A percentile compares a stretch with the other conserved stretches of the same genome.
phyloP scores from a whole-genome alignment of 2,329 filamentous ascomycete genomes.

The Biscogniauxia marginata region DNA sequence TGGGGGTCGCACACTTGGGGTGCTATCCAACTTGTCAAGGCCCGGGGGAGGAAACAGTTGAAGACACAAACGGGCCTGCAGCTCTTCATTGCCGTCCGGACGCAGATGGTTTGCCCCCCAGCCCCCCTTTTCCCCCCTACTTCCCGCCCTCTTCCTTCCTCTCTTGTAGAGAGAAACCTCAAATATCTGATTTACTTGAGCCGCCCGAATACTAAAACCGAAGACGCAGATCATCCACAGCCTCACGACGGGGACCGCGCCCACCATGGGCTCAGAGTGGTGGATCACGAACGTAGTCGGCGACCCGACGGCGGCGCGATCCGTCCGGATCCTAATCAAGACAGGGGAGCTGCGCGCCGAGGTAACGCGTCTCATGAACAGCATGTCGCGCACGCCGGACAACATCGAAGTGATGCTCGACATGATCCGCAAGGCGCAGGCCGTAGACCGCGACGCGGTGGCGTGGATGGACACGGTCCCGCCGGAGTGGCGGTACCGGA shows the following conservation, averaged over 20 bases:
- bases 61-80: slow-evolving; percentile 51
- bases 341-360: slow-evolving; percentile 56
- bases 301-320: slow-evolving; percentile 47
- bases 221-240: slow-evolving; percentile 52
- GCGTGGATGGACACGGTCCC: slow-evolving; percentile 53
- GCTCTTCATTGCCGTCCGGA: slow-evolving; percentile 59
- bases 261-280: slow-evolving; percentile 56
- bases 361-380: slow-evolving; percentile 49
- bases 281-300: slow-evolving; percentile 55
- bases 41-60: slow-evolving; percentile 55
- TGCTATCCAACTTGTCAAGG: slow-evolving; percentile 59
- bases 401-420: slow-evolving; percentile 50
- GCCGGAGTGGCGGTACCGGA: slow-evolving; percentile 48
- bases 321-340: slow-evolving; percentile 52
- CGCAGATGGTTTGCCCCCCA: slow-evolving; percentile 51
- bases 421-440: slow-evolving; percentile 51
- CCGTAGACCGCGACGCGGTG: slow-evolving; percentile 50
- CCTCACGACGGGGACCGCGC: slow-evolving; percentile 51
- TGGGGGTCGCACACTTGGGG: slow-evolving; percentile 66
- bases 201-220: background rate
- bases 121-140: background rate
- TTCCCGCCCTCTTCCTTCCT: too few relatives aligned
- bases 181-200: too few relatives aligned
- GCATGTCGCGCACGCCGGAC: slow-evolving; percentile 45
- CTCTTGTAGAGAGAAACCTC: too few relatives aligned